A percentile compares a stretch with the other conserved stretches of the same genome.
phyloP scores from a whole-genome alignment of 345 rosid genomes.

The Combretum micranthum region DNA sequence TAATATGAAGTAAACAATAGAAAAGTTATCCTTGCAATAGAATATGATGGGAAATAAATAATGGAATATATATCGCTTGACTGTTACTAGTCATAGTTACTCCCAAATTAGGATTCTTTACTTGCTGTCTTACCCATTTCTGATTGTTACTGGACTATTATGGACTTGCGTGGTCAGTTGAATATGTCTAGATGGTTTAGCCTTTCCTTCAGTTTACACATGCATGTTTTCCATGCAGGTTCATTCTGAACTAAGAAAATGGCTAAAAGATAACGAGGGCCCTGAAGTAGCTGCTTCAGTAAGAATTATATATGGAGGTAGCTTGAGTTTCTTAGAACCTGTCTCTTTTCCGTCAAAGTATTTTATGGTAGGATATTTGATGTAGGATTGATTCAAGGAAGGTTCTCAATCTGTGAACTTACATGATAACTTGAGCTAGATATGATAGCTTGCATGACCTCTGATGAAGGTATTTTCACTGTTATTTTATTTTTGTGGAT shows the following conservation, averaged over 20 bases:
- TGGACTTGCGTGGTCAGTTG: background rate
- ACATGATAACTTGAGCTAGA: background rate
- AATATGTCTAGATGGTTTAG: background rate
- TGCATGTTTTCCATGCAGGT: slow-evolving; percentile 23
- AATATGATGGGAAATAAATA: no score
- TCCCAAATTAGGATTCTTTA: no score
- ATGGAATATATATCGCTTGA: no score
- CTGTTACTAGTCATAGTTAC: no score
- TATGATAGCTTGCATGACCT: background rate
- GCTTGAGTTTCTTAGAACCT: background rate
- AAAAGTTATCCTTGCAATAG: no score
- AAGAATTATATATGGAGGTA: slow-evolving; percentile 80
- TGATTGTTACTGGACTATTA: no score
- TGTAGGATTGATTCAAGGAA: no score
- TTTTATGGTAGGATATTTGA: no score
- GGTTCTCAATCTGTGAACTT: background rate
- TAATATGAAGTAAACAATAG: no score
- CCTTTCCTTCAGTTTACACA: background rate
- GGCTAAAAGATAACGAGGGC: slow-evolving; percentile 50
- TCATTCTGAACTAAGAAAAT: slow-evolving; percentile 58
- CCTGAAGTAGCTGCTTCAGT: slow-evolving; percentile 49
- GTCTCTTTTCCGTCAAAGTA: no score
- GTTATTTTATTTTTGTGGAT: background rate
- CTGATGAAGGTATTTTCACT: background rate
- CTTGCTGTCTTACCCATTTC: no score